Conservation (phyloP, 495 filamentous ascomycete species). For the Xylaria castorea region DNA sequence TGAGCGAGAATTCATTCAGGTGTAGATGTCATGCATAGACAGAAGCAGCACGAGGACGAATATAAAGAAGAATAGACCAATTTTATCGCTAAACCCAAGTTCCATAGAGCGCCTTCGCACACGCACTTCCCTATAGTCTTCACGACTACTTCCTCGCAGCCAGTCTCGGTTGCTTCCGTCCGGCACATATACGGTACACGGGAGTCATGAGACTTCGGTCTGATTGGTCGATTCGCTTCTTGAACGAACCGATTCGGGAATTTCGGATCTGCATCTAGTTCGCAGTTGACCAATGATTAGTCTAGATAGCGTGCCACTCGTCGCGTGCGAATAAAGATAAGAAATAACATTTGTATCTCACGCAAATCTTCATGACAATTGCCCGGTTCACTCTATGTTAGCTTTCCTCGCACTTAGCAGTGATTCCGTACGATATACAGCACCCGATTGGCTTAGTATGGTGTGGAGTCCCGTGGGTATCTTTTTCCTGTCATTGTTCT, state of each 20-base stretch:
- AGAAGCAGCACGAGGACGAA: conserved; percentile 3
- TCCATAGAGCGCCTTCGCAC: background rate
- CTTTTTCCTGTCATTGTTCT: background rate
- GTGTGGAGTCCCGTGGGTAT: conserved; percentile 19
- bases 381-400: background rate
- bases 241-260: conserved; percentile 15
- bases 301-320: conserved; percentile 11
- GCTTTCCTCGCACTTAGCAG: background rate
- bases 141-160: background rate
- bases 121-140: background rate
- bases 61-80: conserved; percentile 3
- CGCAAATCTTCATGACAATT: background rate
- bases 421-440: background rate
- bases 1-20: background rate
- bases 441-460: background rate
- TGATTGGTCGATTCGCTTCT: conserved; percentile 9
- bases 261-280: background rate
- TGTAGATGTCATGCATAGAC: background rate
- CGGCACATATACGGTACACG: background rate
- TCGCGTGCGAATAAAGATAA: conserved; percentile 17
- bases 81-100: background rate
- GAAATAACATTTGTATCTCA: conserved; percentile 3
- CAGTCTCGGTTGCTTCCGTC: background rate
- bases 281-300: background rate
- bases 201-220: background rate